phyloP scores from a whole-genome alignment of 1,284 basidiomycete species.

The Xerocomus minutiporus region DNA sequence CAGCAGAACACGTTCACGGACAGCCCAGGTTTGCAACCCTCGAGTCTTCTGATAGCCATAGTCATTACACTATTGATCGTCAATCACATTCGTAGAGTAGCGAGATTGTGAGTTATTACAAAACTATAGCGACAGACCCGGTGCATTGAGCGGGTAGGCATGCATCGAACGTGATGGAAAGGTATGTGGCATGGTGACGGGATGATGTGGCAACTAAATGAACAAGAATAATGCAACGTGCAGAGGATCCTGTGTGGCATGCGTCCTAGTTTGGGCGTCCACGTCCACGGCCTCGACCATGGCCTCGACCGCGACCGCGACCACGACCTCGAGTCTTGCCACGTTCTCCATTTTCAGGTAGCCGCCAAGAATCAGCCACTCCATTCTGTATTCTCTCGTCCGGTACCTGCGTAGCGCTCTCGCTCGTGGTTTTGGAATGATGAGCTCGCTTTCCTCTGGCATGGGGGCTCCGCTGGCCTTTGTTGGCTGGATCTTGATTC shows the following conservation, averaged over 20 bases:
- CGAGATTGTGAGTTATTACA: constrained; percentile 14
- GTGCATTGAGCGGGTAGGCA: constrained; percentile 24
- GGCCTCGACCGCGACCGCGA: constrained; percentile 26
- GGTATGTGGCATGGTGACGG: constrained; percentile 19
- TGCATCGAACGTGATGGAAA: constrained; percentile 21
- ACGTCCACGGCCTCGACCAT: constrained; percentile 23
- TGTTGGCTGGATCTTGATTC: background rate
- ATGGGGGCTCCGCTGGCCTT: too few species aligned
- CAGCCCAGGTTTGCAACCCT: background rate
- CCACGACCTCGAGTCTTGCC: constrained; percentile 40
- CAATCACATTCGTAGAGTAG: constrained; percentile 10
- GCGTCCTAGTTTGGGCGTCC: constrained; percentile 12
- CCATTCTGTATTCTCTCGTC: constrained; percentile 6
- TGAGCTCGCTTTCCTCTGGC: constrained; percentile 8
- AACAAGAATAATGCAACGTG: constrained; percentile 19
- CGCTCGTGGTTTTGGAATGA: constrained; percentile 7
- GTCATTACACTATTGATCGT: constrained; percentile 21
- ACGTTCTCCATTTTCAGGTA: constrained; percentile 21
- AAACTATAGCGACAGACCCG: constrained; percentile 8
- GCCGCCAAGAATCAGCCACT: constrained; percentile 5
- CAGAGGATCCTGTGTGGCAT: constrained; percentile 4
- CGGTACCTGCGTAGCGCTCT: background rate
- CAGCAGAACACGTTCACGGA: too few species aligned
- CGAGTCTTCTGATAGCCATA: constrained; percentile 1
- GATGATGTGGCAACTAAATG: constrained; percentile 20